Conservation (phyloP, 23 red algal species). For the Gracilaria gracilis region DNA sequence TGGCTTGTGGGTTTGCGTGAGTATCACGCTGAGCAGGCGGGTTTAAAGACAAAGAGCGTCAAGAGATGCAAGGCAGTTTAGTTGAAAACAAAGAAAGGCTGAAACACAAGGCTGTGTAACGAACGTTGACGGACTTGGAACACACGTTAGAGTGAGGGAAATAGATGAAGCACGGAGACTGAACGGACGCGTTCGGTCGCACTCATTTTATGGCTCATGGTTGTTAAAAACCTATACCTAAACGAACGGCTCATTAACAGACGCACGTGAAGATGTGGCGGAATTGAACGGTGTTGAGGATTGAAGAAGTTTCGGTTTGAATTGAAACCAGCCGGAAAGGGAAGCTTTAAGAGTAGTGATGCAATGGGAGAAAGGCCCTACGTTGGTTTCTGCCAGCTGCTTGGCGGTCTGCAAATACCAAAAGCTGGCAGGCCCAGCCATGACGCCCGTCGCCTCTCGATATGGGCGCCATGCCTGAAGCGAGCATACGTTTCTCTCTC, state of each 20-base stretch:
- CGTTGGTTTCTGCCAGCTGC: too few relatives aligned
- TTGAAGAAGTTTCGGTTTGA: neutral
- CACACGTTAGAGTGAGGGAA: neutral
- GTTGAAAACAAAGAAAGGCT: neutral
- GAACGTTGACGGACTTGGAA: neutral
- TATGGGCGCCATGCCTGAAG: too few relatives aligned
- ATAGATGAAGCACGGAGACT: neutral
- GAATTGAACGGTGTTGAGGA: neutral
- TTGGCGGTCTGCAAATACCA: too few relatives aligned
- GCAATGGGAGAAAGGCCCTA: too few relatives aligned
- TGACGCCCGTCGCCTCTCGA: too few relatives aligned
- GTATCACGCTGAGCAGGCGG: neutral
- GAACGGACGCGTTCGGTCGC: neutral
- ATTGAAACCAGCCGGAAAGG: slow-evolving; percentile 6
- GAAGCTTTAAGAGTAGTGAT: neutral
- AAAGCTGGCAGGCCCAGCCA: too few relatives aligned
- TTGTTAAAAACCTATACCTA: neutral
- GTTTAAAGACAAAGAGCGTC: neutral
- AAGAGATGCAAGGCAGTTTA: neutral
- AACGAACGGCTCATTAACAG: neutral
- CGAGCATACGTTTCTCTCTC: too few relatives aligned
- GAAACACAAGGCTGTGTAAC: neutral
- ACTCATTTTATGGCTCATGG: neutral
- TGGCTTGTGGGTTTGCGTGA: neutral
- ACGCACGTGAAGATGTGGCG: neutral